phyloP scores from a whole-genome alignment of 225 moss, liverwort and hornwort species.

The Marchantia paleacea region DNA sequence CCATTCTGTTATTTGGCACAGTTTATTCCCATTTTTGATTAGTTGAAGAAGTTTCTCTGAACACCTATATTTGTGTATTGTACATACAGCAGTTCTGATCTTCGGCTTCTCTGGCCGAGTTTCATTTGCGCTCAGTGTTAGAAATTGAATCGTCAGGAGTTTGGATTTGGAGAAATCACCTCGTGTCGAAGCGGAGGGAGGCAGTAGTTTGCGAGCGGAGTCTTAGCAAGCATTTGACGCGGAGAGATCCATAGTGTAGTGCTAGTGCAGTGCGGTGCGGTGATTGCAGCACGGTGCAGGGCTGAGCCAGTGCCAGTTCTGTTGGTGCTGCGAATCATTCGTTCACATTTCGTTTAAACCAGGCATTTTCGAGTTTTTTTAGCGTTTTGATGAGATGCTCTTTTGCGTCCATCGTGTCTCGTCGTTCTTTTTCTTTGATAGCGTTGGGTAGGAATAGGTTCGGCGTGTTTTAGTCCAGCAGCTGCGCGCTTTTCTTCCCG shows the following conservation, averaged over 20 bases:
- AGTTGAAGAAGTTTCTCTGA: too few relatives aligned
- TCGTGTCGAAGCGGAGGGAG: not conserved
- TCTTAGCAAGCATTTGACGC: not conserved
- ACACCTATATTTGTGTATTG: too few relatives aligned
- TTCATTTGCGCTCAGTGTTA: not conserved
- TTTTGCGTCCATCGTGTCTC: conserved; percentile 2
- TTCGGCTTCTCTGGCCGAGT: too few relatives aligned
- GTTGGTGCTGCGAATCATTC: not conserved
- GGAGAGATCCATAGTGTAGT: not conserved
- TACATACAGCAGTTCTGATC: too few relatives aligned
- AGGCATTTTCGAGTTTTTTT: not conserved
- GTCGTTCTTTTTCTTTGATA: not conserved
- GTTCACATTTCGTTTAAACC: too few relatives aligned
- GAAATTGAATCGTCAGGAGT: not conserved
- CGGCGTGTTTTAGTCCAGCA: not conserved
- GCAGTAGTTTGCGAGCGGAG: not conserved
- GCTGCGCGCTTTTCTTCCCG: too few relatives aligned
- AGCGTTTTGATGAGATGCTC: conserved; percentile 13
- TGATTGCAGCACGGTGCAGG: not conserved
- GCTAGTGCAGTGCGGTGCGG: too few relatives aligned
- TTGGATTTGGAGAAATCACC: not conserved
- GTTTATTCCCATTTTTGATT: too few relatives aligned
- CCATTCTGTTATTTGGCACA: too few relatives aligned
- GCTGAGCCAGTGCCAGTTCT: not conserved
- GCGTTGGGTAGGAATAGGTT: not conserved